Percentiles rank a stretch among this genome's conserved stretches.
Conservation (phyloP, 179 eudicot genomes). For the Corrigiola litoralis region DNA sequence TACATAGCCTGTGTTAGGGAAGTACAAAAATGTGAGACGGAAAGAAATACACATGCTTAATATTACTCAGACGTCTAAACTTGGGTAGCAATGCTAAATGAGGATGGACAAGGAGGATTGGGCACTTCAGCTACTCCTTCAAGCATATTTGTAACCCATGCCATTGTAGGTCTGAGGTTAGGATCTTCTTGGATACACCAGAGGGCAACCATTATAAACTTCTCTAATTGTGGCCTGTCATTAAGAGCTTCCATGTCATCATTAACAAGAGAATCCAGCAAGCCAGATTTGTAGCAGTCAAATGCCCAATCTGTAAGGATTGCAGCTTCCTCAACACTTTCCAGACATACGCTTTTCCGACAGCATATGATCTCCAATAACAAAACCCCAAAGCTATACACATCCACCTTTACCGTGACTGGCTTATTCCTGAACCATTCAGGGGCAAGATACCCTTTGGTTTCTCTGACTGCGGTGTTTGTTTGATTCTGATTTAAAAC, state of each 20-base stretch:
- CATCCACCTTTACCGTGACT: slow-evolving; percentile 40
- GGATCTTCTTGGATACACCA: slow-evolving; percentile 44
- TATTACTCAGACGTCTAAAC: no score
- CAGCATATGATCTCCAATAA: slow-evolving; percentile 39
- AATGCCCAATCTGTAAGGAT: slow-evolving; percentile 37
- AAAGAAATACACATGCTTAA: no score
- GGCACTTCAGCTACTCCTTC: slow-evolving; percentile 30
- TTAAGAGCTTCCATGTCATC: slow-evolving; percentile 20
- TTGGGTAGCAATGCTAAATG: neutral
- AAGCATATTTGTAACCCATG: slow-evolving; percentile 29
- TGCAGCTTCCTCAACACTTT: slow-evolving; percentile 6
- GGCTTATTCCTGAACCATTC: slow-evolving; percentile 56
- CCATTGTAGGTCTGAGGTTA: slow-evolving; percentile 31
- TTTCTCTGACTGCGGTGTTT: slow-evolving; percentile 36
- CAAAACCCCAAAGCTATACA: slow-evolving; percentile 48
- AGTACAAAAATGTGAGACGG: no score
- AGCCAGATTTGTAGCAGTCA: slow-evolving; percentile 24
- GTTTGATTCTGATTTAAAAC: slow-evolving; percentile 33
- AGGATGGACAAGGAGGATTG: slow-evolving; percentile 20
- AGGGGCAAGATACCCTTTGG: slow-evolving; percentile 52
- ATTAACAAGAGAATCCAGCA: slow-evolving; percentile 15
- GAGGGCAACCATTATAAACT: slow-evolving; percentile 23
- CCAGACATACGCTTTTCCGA: slow-evolving; percentile 20
- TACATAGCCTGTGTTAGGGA: no score
- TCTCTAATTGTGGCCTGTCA: slow-evolving; percentile 15